Percentiles rank a stretch among this genome's conserved stretches.
Conservation (phyloP, 2,329 filamentous ascomycete genomes). For the Aspergillus bombycis region DNA sequence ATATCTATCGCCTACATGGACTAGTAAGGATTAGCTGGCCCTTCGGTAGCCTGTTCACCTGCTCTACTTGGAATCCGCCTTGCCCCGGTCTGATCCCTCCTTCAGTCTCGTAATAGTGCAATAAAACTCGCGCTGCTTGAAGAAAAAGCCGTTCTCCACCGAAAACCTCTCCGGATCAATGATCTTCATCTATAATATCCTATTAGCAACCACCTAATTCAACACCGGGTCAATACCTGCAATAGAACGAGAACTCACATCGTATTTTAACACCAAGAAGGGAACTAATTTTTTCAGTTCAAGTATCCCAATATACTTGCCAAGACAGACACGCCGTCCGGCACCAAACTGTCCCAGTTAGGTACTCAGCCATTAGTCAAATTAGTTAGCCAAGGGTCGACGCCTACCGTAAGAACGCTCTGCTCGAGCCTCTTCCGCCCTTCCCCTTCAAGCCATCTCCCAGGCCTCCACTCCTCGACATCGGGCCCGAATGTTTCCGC, state of each 20-base stretch:
- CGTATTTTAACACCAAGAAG: slow-evolving; percentile 20
- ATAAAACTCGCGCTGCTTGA: neutral
- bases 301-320: slow-evolving; percentile 20
- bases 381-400: no score
- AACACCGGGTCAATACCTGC: no score
- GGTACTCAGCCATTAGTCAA: no score
- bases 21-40: no score
- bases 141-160: neutral
- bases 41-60: no score
- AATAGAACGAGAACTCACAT: slow-evolving; percentile 18
- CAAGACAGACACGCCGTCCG: slow-evolving; percentile 15
- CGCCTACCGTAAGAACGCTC: slow-evolving; percentile 21
- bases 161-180: neutral
- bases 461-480: slow-evolving; percentile 24
- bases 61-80: no score
- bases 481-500: slow-evolving; percentile 23
- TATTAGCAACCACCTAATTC: no score
- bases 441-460: slow-evolving; percentile 23
- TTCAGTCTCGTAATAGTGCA: neutral
- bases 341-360: slow-evolving; percentile 16
- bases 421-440: slow-evolving; percentile 17
- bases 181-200: neutral
- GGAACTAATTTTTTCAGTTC: slow-evolving; percentile 28
- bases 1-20: no score
- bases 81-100: neutral